phyloP scores from a whole-genome alignment of 768 basidiomycete genomes.

The Suillus occidentalis region DNA sequence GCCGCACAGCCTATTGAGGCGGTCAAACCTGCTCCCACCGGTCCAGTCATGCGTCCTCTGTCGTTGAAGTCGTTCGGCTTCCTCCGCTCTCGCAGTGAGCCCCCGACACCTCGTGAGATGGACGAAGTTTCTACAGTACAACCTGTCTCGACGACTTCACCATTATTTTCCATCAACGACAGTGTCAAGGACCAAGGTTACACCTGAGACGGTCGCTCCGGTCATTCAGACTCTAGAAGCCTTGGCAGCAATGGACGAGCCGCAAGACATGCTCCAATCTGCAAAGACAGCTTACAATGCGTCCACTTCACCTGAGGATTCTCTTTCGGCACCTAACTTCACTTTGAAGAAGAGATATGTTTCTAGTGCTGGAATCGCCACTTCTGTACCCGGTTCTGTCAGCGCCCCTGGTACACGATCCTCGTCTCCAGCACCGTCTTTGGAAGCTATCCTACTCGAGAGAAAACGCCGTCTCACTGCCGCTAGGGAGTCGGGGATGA shows the following conservation, averaged over 20 bases:
- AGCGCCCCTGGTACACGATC: constrained; percentile 30
- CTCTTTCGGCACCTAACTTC: background rate
- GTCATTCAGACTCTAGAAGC: background rate
- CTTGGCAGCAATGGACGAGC: constrained; percentile 1
- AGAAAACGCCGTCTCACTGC: constrained; percentile 55
- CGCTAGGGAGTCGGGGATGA: constrained; percentile 18
- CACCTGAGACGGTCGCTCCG: background rate
- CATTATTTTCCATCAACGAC: background rate
- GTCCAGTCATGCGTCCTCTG: constrained; percentile 38
- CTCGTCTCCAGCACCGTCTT: constrained; percentile 52
- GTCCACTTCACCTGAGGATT: constrained; percentile 3
- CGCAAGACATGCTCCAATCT: background rate
- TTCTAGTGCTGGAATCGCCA: constrained; percentile 16
- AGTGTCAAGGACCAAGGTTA: background rate
- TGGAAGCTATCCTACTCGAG: constrained; percentile 68
- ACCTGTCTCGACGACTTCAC: background rate
- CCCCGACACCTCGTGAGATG: constrained; percentile 49
- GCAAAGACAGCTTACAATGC: constrained; percentile 6
- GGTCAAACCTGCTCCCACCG: constrained; percentile 18
- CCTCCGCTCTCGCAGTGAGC: constrained; percentile 57
- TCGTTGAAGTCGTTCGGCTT: constrained; percentile 50
- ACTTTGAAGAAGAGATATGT: constrained; percentile 16
- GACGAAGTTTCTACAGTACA: constrained; percentile 4
- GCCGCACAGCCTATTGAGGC: background rate
- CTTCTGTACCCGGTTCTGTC: constrained; percentile 16